Base-by-base conservation (phyloP, 2,329 filamentous ascomycete species). In the Rhytidhysteron rufulum region DNA sequence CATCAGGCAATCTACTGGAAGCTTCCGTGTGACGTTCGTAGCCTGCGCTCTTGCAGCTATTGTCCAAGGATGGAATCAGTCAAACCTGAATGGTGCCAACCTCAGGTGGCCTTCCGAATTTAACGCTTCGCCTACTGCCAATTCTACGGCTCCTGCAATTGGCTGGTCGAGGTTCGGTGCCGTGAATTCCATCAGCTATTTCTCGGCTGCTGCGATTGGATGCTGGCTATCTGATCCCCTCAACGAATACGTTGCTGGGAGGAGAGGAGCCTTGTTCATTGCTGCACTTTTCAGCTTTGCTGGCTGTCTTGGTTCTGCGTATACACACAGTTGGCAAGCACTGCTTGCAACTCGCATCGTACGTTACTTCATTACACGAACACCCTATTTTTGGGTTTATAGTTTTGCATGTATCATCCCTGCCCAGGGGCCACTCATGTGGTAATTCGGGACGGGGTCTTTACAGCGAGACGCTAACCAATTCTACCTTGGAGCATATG, bases 21-120 rank as follows among this genome's bases (percentile, higher is more conserved):
- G 31, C n/a, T 33, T 33, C n/a, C 18, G 8, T 7, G 31, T 16
- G 8, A 16, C n/a, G 16, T 33, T 19, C 16, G 15, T 15, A 15
- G 58, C 55, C 3, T 58, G 62, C 8, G 57, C 53, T 27, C 49
- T 63, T 16, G 62, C 55, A 4, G 62, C 62, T 19, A 50, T 60
- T 13, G 58, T 62, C 2, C 62, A 65, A 44, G 61, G 61, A 19
- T 62, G 58, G 60, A 56, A 61, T 24, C 59, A 63, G 40, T 55
- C 55, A 2, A 57, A 47, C 16, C 45, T 53, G 25, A 62, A 59
- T 22, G 59, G 58, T 2, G 58, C 61, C 18, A 63, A 64, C 34
- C 44, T 65, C 2, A 46, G 43, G 16, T 65, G 60, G 58, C 60
- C 60, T 9, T 15, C 40, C 11, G 51, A 57, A 25, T 43, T 63